phyloP scores from a whole-genome alignment of 768 basidiomycete genomes.

The Chalciporus chontae region DNA sequence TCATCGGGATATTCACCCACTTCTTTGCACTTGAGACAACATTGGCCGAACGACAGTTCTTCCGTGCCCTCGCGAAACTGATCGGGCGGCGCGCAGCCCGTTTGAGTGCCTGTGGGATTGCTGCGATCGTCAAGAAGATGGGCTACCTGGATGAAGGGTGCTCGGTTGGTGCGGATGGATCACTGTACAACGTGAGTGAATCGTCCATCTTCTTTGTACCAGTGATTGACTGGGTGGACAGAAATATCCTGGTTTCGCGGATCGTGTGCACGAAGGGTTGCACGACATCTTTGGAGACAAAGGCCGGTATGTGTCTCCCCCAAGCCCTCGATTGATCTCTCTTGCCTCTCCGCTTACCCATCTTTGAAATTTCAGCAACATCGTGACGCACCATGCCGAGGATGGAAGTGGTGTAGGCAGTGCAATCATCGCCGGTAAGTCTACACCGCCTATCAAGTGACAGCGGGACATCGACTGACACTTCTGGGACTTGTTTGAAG shows the following conservation, averaged over 20 bases:
- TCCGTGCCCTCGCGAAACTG: conserved; percentile 87
- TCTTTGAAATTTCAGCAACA: conserved; percentile 62
- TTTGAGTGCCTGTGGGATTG: conserved; percentile 92
- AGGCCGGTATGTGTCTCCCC: conserved; percentile 60
- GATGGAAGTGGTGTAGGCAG: conserved; percentile 86
- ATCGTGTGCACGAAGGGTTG: conserved; percentile 88
- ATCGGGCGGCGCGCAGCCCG: conserved; percentile 89
- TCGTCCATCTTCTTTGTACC: neutral
- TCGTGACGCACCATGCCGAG: conserved; percentile 38
- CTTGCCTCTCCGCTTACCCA: conserved; percentile 27
- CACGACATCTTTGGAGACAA: conserved; percentile 95
- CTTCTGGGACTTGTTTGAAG: conserved; percentile 34
- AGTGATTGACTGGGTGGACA: conserved; percentile 29
- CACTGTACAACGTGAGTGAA: conserved; percentile 80
- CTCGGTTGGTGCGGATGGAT: conserved; percentile 87
- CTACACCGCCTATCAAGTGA: neutral
- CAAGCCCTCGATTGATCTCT: neutral
- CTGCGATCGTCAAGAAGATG: conserved; percentile 94
- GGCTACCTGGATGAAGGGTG: conserved; percentile 90
- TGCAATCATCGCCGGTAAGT: conserved; percentile 86
- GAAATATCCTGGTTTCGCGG: conserved; percentile 98
- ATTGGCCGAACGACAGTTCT: conserved; percentile 93
- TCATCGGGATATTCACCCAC: conserved; percentile 95
- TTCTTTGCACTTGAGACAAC: conserved; percentile 98
- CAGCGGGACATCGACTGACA: neutral